Evolutionary conservation across 345 rosid species (phyloP), one percentile per base, ranked within the genome.

Genomic region (Salix exigua): DNA sequence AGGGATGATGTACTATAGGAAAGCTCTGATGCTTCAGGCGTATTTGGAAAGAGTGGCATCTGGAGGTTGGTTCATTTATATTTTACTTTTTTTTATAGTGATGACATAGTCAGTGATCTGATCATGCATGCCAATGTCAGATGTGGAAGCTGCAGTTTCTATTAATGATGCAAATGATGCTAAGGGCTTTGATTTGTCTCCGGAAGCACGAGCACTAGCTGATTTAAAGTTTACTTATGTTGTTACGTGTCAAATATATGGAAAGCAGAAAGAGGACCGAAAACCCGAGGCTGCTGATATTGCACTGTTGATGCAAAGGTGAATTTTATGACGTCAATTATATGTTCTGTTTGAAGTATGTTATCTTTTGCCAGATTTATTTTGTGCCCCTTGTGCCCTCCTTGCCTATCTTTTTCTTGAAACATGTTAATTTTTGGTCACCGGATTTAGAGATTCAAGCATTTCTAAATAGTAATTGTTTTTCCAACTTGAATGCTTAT

Each of bases 1-100:
- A 70, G 99, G 99, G 73, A 95, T 95, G 99, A 95, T 95, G 99
- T 95, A 95, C 87, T 95, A 95, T 67, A 91, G 99, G 83, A 95
- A 93, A 80, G 98, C 99, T 68, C 88, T 95, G 71, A 91, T 95
- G 97, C 99, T 95, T 84, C 99, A 91, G 73, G 77, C 89, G 55
- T 91, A 89, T 85, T 82, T 95, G 85, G 99, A 95, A 81, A 89
- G 93, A 84, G 81, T 72, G 75, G 78, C 80, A 68, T 75, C 84
- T 70, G 88, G 91, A 88, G 99, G 99, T 95, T 73, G 40, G 91
- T 53, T 65, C 70, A 19, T 79, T 66, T 40, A 70, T n/a, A 23
- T 75, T 4, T 33, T 31, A 31, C 51, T 75, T 38, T 31, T 26
- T 44, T 58, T 74, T 75, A 65, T 51, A 37, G 73, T 18, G 53